Evolutionary conservation across 2,329 filamentous ascomycete species (phyloP).

Genomic region (Periglandula ipomoeae): DNA sequence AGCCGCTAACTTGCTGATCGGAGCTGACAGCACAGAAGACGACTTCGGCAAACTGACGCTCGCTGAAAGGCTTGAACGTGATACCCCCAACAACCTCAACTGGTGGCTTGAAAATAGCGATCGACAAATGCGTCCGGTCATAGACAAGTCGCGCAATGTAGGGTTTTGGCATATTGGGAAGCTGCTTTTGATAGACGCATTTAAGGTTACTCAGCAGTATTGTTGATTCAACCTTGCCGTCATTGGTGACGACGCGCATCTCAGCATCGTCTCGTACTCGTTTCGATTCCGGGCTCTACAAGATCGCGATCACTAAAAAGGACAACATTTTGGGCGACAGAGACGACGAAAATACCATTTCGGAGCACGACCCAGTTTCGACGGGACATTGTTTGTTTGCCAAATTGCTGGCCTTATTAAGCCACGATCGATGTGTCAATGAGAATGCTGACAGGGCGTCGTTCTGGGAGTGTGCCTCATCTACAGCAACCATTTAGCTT

Average conservation of each 20-base stretch:
- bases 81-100: slow-evolving; percentile 95
- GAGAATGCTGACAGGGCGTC: no score
- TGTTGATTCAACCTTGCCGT: slow-evolving; percentile 75
- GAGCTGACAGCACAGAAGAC: slow-evolving; percentile 97
- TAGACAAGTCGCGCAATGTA: slow-evolving; percentile 97
- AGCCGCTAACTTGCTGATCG: slow-evolving; percentile 97
- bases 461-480: no score
- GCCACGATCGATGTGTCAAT: no score
- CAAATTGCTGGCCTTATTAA: no score
- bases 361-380: no score
- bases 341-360: no score
- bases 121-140: slow-evolving; percentile 89
- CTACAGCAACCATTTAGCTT: no score
- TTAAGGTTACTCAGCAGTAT: slow-evolving; percentile 95
- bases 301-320: no score
- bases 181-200: slow-evolving; percentile 95
- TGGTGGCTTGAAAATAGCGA: slow-evolving; percentile 95
- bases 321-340: no score
- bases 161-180: slow-evolving; percentile 98
- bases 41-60: slow-evolving; percentile 90
- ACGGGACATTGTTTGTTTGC: no score
- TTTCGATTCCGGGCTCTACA: no score
- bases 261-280: slow-evolving; percentile 97
- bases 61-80: slow-evolving; percentile 90
- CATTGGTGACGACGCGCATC: slow-evolving; percentile 97